Conservation (phyloP, 371 early-diverging fungal species). For the Caulochytrium protostelioides region DNA sequence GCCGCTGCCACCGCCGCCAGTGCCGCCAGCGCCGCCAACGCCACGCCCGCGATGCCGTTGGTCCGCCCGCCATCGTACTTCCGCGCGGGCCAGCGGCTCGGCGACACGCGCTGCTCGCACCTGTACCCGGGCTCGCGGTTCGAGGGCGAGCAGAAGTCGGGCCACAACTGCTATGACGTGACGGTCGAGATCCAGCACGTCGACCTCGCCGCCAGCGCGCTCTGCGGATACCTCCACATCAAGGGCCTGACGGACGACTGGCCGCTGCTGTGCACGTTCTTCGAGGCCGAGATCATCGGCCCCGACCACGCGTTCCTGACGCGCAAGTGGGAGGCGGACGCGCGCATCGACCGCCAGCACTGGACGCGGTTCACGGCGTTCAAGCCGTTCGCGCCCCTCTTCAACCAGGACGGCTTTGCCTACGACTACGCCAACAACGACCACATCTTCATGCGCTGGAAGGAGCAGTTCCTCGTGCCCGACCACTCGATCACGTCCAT, state of each 20-base stretch:
- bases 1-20: too few species aligned
- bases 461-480: constrained; percentile 81
- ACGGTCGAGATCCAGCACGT: constrained; percentile 57
- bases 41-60: too few species aligned
- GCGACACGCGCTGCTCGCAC: too few species aligned
- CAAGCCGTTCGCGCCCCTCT: constrained; percentile 26
- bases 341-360: constrained; percentile 45
- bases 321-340: constrained; percentile 66
- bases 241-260: constrained; percentile 55
- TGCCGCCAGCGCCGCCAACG: too few species aligned
- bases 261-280: constrained; percentile 58
- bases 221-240: constrained; percentile 62
- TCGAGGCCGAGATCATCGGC: constrained; percentile 66
- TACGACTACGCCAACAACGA: constrained; percentile 48
- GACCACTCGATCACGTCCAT: constrained; percentile 69
- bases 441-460: constrained; percentile 88
- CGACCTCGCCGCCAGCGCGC: constrained; percentile 40
- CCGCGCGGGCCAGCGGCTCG: too few species aligned
- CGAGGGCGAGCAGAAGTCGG: constrained; percentile 45
- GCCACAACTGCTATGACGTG: constrained; percentile 42
- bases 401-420: constrained; percentile 42
- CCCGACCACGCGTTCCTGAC: constrained; percentile 54
- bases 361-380: constrained; percentile 53
- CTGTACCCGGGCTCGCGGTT: constrained; percentile 48
- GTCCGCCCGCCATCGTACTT: too few species aligned